Evolutionary conservation across 2,329 filamentous ascomycete species (phyloP), one percentile per base, ranked within the genome.

Genomic region (Penicillium sp.): DNA sequence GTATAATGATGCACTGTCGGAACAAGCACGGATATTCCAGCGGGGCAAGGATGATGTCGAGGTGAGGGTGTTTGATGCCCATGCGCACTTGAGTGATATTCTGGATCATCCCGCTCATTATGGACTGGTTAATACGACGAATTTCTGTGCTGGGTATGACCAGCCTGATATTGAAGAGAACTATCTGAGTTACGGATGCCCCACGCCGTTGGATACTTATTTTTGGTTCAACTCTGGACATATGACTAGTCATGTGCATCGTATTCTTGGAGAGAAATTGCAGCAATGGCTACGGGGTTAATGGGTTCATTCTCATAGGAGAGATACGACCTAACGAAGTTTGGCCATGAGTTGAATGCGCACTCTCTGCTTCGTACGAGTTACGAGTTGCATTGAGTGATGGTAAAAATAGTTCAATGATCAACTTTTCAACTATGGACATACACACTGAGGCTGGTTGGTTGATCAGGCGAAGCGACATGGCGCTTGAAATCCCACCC

Each of bases 221-320:
- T 78, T 80, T 48, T 80, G 78, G 79, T 80, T 75, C 48, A 76
- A 80, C 58, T 72, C 71, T 5, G 78, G 78, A 1, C 79, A 81
- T 71, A 67, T 79, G 62, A 78, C 75, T 1, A 77, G 68, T 45
- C 67, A 71, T 37, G 68, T 74, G 1, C 77, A 80, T 64, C 59
- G 69, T 46, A 64, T 75, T 31, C 62, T 79, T 46, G 73, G 75
- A 0, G 60, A 54, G 21, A 61, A 57, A 40, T 42, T 68, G 24
- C 53, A 61, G 40, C 23, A 26, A 19, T 53, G 39, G 49, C 34
- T 70, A 51, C 13, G 54, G 46, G 19, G 19, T 16, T 62, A 56
- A 39, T 52, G 21, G 13, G 23, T 26, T 24, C 8, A 5, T n/a
- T 26, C 16, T 13, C 5, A 36, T 13, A 10, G 21, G 14, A 34